Base-by-base conservation (phyloP, 2,329 filamentous ascomycete species). In the Dissoconium aciculare region DNA sequence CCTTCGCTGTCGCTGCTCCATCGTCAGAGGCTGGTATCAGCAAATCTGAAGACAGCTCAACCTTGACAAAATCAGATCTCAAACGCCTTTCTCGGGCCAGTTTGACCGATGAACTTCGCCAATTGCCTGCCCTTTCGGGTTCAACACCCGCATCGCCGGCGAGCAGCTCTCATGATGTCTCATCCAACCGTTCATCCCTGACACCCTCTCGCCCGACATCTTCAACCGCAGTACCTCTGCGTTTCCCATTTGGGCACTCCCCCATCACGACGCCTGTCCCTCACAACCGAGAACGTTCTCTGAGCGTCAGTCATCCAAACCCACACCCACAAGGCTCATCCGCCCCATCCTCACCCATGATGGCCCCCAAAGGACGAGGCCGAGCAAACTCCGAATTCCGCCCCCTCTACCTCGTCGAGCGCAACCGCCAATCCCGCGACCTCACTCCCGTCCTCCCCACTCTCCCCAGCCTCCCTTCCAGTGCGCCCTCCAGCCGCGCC, bases 321-420 rank as follows among this genome's bases (percentile, higher is more conserved):
- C n/a, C n/a, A n/a, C n/a, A n/a, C n/a, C n/a, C n/a, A n/a, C 8
- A 8, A n/a, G 15, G 28, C 11, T 31, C 26, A 10, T 30, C 40
- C 17, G 15, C 26, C 11, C 32, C 40, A 2, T 27, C 26, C 4
- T 44, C 43, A 1, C 41, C 42, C 10, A 28, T 26, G 2, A 40
- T 41, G 8, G 30, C 38, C 5, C 33, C 19, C 19, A 23, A 23
- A 23, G 19, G 19, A n/a, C 19, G 19, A 8, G 19, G 19, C 8
- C 19, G 19, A 23, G n/a, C 8, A 8, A 8, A 8, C n/a, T 23
- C 40, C 32, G 82, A 89, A 49, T 76, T 85, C 46, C 75, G 79
- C 42, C 85, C 85, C 0, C 59, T 94, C 5, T 87, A 80, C 54
- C 72, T 93, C 13, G 71, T 92, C 5, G 80, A 91, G 52, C 73